These are phyloP conservation scores for Diaporthe ilicicola DNA, from an alignment of 2,329 filamentous ascomycete genomes.

Conservation along the genomic window DNA sequence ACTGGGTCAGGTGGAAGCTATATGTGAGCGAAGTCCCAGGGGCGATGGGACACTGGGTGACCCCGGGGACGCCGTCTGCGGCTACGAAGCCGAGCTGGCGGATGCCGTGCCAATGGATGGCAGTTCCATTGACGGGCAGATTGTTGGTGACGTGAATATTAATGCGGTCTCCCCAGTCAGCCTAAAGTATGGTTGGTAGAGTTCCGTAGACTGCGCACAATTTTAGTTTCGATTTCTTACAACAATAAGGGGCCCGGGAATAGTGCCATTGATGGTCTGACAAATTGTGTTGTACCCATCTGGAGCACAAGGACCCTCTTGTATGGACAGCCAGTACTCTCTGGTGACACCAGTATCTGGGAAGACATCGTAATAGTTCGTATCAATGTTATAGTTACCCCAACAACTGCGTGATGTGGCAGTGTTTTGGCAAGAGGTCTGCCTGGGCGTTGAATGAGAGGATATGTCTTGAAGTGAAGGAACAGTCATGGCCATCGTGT, in stretches of 20 bases:
- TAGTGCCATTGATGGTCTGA: slow-evolving; percentile 44
- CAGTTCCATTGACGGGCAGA: slow-evolving; percentile 52
- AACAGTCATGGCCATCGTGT: slow-evolving; percentile 23
- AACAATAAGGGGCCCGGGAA: slow-evolving; percentile 43
- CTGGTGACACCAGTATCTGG: slow-evolving; percentile 36
- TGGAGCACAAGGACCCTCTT: slow-evolving; percentile 35
- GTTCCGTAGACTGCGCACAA: slow-evolving; percentile 40
- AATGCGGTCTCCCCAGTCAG: slow-evolving; percentile 54
- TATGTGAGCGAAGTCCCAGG: slow-evolving; percentile 45
- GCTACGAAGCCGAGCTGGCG: slow-evolving; percentile 52
- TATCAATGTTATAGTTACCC: slow-evolving; percentile 43
- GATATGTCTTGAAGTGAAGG: slow-evolving; percentile 11
- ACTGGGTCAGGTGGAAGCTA: slow-evolving; percentile 44
- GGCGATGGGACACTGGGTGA: slow-evolving; percentile 52
- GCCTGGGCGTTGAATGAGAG: slow-evolving; percentile 21
- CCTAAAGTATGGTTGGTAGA: slow-evolving; percentile 36
- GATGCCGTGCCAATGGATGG: slow-evolving; percentile 59
- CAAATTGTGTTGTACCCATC: slow-evolving; percentile 38
- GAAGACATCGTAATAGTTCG: slow-evolving; percentile 43
- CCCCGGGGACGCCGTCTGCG: slow-evolving; percentile 52
- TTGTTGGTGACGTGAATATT: slow-evolving; percentile 69
- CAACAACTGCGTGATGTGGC: slow-evolving; percentile 41
- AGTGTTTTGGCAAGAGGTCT: slow-evolving; percentile 35
- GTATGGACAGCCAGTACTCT: slow-evolving; percentile 39
- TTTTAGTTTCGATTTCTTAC: slow-evolving; percentile 28